Conservation (phyloP, 768 basidiomycete genomes). For the Suillus americanus region DNA sequence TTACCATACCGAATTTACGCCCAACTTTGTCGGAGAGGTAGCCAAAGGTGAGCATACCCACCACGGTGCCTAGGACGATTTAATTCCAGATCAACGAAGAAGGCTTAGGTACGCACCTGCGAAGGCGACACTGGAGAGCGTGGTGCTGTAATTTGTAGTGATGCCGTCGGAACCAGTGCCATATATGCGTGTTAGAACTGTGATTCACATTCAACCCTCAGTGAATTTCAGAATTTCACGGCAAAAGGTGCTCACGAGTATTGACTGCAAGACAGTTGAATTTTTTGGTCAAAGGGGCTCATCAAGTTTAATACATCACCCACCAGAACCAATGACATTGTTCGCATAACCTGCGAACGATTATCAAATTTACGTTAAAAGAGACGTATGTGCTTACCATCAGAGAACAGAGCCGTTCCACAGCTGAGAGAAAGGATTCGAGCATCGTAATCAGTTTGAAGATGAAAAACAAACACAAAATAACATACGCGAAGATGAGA, state of each 20-base stretch:
- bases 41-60: conserved; percentile 83
- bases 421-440: conserved; percentile 45
- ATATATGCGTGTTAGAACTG: conserved; percentile 75
- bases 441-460: conserved; percentile 3
- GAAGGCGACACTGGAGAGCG: conserved; percentile 70
- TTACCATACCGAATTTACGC: conserved; percentile 84
- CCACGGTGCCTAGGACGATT: conserved; percentile 77
- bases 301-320: conserved; percentile 25
- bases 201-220: conserved; percentile 14
- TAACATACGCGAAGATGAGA: conserved; percentile 79
- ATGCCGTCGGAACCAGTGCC: conserved; percentile 45
- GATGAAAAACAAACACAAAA: neutral
- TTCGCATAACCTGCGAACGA: conserved; percentile 70
- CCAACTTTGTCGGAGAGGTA: conserved; percentile 86
- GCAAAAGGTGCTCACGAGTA: conserved; percentile 46
- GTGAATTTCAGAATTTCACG: neutral
- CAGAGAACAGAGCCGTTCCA: conserved; percentile 86
- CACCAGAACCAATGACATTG: conserved; percentile 74
- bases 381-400: conserved; percentile 47
- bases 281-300: neutral
- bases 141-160: conserved; percentile 52
- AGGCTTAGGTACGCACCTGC: conserved; percentile 79
- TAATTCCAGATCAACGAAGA: conserved; percentile 62
- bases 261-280: conserved; percentile 47
- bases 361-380: neutral